Base-by-base conservation (phyloP, 1,284 basidiomycete species). In the Moniliella sp. region DNA sequence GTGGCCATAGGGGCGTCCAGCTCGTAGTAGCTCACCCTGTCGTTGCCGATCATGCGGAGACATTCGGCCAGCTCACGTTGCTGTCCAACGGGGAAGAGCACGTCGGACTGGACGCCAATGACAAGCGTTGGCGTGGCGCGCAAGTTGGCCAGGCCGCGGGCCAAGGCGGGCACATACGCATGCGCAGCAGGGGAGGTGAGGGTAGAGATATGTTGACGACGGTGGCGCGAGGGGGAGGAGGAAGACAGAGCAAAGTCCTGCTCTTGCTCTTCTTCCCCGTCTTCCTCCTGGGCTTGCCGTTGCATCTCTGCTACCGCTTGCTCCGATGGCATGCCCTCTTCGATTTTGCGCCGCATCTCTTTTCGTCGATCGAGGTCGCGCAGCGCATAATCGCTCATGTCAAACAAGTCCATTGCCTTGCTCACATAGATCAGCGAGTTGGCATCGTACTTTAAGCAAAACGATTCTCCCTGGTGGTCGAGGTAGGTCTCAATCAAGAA, bases 371-470 rank as follows among this genome's bases (percentile, higher is more conserved):
- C 48, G 12, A 94, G 69, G 25, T 74, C 71, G 25, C 69, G 62
- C 3, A 97, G 69, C 4, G 82, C 72, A 15, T 79, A 70, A 3
- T 68, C 67, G 0, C 82, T 83, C 73, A 99, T 77, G 64, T 94
- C 88, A 61, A 99, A 99, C 1, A 97, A 69, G 62, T 97, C 88
- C 88, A 99, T 99, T 12, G 91, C 88, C 65, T 97, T 99, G 13
- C 78, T 84, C 42, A 54, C 54, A 66, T 97, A 99, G 50, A 99
- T 84, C 61, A 97, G 75, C 2, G 83, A 91, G 65, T 99, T 99
- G 39, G 91, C 88, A 60, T 99, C 88, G 63, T 97, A 97, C 61
- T 93, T 97, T 37, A 94, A 68, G 61, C 88, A 97, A 66, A 97
- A 99, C 52, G 84, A 74, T 64, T 56, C 55, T 17, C 57, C 57